phyloP scores from a whole-genome alignment of 495 filamentous ascomycete species.

The Xylaria castorea region DNA sequence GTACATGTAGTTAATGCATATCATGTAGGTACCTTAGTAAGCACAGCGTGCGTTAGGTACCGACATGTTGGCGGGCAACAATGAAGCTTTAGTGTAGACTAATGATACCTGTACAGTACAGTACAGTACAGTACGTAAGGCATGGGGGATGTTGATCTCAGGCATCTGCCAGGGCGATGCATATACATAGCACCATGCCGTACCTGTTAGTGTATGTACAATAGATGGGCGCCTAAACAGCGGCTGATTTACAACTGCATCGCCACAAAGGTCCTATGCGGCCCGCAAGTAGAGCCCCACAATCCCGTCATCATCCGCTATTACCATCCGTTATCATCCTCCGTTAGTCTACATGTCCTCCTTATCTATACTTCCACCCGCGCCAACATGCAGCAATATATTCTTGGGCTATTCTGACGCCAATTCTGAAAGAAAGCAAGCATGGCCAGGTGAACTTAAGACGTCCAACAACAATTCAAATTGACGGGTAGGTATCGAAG shows the following conservation, averaged over 20 bases:
- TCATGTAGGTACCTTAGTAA: not conserved
- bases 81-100: not conserved
- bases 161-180: not conserved
- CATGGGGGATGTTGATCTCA: not conserved
- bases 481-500: slow-evolving; percentile 11
- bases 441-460: slow-evolving; percentile 17
- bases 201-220: not conserved
- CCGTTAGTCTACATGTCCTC: not conserved
- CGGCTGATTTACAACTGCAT: slow-evolving; percentile 2
- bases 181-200: not conserved
- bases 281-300: slow-evolving; percentile 4
- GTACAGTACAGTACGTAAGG: no score
- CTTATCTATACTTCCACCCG: not conserved
- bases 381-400: not conserved
- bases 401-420: slow-evolving; percentile 3
- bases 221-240: not conserved
- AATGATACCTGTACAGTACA: not conserved
- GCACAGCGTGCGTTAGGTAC: not conserved
- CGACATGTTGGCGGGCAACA: not conserved
- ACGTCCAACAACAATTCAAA: not conserved
- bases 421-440: not conserved
- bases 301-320: slow-evolving; percentile 5
- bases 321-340: slow-evolving; percentile 6
- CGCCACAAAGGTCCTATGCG: slow-evolving; percentile 7
- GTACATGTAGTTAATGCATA: not conserved